Evolutionary conservation across 2,329 filamentous ascomycete species (phyloP), one percentile per base, ranked within the genome.

Genomic region (Fusarium sacchari): DNA sequence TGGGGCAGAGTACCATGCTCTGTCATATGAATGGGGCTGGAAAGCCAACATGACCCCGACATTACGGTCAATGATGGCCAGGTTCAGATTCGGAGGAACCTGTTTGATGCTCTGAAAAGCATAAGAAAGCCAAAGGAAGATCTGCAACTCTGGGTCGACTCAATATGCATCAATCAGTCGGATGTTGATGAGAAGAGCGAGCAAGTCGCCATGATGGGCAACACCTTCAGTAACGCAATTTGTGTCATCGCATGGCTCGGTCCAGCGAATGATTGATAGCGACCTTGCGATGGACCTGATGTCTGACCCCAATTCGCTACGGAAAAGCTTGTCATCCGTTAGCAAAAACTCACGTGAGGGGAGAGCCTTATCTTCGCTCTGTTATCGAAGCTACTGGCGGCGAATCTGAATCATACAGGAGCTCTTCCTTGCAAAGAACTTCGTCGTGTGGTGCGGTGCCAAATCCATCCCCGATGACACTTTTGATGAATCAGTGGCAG

Each of bases 151-250:
- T 44, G 58, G 30, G 37, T 50, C 4, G 32, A 50, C 22, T 26
- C 56, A 5, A 17, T 59, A 17, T 60, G 57, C 6, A 60, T 60
- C 32, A 55, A 53, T 5, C 59, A 61, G 39, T 30, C 46, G 0
- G 7, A 61, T 20, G 11, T 36, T 8, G 0, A 17, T 0, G 30
- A 50, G 7, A 50, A 50, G 1, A 50, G 30, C 11, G 0, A 24
- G 12, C 30, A 50, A 24, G 47, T 50, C 6, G 3, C 47, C 5
- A 34, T 34, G 22, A 50, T 50, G 47, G 47, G 47, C 2, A 6
- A 50, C 1, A 50, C 8, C 0, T 50, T 50, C 6, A 14, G 1
- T 0, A 7, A 3, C 0, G 47, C 47, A 24, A 1, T 11, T 4
- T 5, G 47, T 34, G 30, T 34, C 11, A 50, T 50, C 5, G 2